Base-by-base conservation (phyloP, 2,329 filamentous ascomycete species). In the Colletotrichum sp. region DNA sequence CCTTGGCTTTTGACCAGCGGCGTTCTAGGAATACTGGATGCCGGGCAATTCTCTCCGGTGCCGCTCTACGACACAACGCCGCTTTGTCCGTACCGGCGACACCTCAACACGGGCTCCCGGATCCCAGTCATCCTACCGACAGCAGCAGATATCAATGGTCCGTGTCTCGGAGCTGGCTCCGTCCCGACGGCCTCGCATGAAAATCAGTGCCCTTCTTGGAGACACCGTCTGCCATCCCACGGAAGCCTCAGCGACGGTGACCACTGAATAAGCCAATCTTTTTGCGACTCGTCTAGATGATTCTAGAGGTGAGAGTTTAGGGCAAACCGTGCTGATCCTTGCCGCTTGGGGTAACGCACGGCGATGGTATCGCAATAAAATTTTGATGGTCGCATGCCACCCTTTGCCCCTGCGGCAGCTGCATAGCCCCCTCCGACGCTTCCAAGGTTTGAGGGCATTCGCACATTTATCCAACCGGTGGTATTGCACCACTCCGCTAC, bases 381-480 rank as follows among this genome's bases (percentile, higher is more conserved):
- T 30, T 62, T 69, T 28, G 12, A n/a, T 8, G 32, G 34, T 9
- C 44, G 49, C 24, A 18, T 57, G 21, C 21, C 18, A 30, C n/a
- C 18, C 26, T 21, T 24, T 44, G 36, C 65, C 36, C 24, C 39
- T 26, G 39, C 9, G 15, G 21, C 57, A n/a, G 36, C 30, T 30
- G 13, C 30, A 62, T 69, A 66, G 44, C 44, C 44, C 16, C 39
- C 36, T 39, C 26, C 65, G 49, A 49, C 18, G 15, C 6, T 24
- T 62, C 12, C 59, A 52, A 32, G 18, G 36, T 62, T 39, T 67
- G 68, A 75, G 28, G 68, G 72, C 62, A 68, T 75, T 71, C 68
- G 18, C 36, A 65, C 32, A 30, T 24, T 62, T 15, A 28, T 44
- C 60, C 9, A 36, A 21, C 10, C 9, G 55, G 13, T 32, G 30